phyloP scores from a whole-genome alignment of 2,329 filamentous ascomycete genomes.

The Epichloe aotearoae region DNA sequence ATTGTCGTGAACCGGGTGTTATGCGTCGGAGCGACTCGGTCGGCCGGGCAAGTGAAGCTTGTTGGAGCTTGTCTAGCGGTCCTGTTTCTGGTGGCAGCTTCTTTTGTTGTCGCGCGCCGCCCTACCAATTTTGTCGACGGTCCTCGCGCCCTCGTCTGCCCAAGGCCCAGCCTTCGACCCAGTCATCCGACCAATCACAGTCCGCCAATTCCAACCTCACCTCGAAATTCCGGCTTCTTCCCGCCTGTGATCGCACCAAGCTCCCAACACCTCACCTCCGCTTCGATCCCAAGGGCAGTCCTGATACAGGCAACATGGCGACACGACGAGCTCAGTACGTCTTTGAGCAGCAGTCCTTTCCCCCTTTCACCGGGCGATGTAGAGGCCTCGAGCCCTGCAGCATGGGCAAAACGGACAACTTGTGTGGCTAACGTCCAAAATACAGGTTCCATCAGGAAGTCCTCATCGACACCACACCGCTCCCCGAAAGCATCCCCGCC shows the following conservation, averaged over 20 bases:
- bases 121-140: neutral
- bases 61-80: neutral
- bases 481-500: constrained; percentile 81
- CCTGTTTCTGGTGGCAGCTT: neutral
- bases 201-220: constrained; percentile 26
- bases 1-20: neutral
- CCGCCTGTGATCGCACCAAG: constrained; percentile 3
- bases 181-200: constrained; percentile 22
- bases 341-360: neutral
- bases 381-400: neutral
- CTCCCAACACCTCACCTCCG: constrained; percentile 16
- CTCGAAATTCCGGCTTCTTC: constrained; percentile 13
- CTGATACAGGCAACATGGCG: constrained; percentile 24
- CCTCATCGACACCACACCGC: constrained; percentile 90
- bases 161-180: constrained; percentile 15
- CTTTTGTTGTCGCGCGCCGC: constrained; percentile 4
- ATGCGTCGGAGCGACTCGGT: neutral
- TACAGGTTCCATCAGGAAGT: constrained; percentile 83
- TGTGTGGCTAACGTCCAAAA: constrained; percentile 16
- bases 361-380: neutral
- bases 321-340: constrained; percentile 30
- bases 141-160: constrained; percentile 2
- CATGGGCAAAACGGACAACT: neutral
- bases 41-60: neutral
- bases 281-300: constrained; percentile 14